A percentile compares a stretch with the other conserved stretches of the same genome.
Conservation (phyloP, 2,329 filamentous ascomycete genomes). For the Aureobasidium sp. region DNA sequence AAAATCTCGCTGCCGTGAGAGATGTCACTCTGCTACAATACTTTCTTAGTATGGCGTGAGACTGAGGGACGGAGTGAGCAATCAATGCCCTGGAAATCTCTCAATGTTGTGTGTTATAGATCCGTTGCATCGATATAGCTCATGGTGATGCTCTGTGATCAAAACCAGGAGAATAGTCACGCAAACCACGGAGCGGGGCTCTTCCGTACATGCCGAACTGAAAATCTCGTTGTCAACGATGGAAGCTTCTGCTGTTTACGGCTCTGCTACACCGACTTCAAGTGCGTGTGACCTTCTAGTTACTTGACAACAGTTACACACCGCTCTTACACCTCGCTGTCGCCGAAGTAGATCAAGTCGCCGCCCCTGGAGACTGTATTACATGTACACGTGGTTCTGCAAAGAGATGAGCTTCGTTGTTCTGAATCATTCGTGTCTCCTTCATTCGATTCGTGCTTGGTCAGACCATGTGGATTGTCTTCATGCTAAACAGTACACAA, state of each 20-base stretch:
- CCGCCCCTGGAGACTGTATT: neutral
- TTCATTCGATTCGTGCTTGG: neutral
- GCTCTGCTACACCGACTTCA: neutral
- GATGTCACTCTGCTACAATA: neutral
- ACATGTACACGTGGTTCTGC: neutral
- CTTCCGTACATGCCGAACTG: neutral
- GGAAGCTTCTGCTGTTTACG: neutral
- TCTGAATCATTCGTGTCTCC: neutral
- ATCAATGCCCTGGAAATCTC: neutral
- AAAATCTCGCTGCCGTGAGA: neutral
- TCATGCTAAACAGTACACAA: neutral
- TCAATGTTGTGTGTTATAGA: neutral
- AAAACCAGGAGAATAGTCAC: neutral
- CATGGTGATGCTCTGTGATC: neutral
- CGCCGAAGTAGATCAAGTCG: neutral
- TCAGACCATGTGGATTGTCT: neutral
- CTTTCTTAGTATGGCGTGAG: neutral
- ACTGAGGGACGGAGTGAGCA: neutral
- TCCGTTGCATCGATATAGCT: neutral
- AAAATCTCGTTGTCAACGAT: neutral
- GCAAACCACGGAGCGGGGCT: neutral
- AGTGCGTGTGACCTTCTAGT: neutral
- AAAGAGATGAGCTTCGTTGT: neutral
- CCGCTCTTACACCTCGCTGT: neutral
- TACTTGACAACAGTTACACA: neutral